phyloP scores from a whole-genome alignment of 2,329 filamentous ascomycete species.

The Xylogone sp. region DNA sequence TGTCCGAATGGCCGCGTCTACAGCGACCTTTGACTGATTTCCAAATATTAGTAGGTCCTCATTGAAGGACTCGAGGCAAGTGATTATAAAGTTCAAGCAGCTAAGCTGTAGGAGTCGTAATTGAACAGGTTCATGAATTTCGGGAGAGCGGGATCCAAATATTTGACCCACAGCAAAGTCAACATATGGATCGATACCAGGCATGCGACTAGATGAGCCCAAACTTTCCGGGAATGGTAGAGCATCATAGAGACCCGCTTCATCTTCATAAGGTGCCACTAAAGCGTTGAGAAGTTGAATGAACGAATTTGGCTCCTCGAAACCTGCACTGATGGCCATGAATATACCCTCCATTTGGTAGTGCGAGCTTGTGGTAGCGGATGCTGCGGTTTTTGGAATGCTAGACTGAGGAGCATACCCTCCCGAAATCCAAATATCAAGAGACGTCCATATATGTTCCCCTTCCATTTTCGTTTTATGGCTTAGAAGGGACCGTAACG shows the following conservation, averaged over 20 bases:
- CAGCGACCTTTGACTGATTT: conserved; percentile 69
- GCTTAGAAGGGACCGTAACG: conserved; percentile 70
- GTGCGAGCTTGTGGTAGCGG: conserved; percentile 14
- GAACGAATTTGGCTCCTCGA: conserved; percentile 84
- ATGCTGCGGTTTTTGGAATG: conserved; percentile 32
- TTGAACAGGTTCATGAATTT: conserved; percentile 64
- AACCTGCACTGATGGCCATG: conserved; percentile 69
- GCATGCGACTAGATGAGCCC: conserved; percentile 70
- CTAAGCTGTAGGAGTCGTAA: conserved; percentile 70
- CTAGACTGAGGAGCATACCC: conserved; percentile 43
- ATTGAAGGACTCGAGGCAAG: conserved; percentile 83
- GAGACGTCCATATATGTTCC: conserved; percentile 70
- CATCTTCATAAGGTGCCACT: conserved; percentile 59
- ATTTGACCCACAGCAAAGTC: conserved; percentile 85
- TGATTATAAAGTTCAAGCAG: conserved; percentile 79
- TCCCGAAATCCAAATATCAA: conserved; percentile 78
- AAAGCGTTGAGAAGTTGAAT: conserved; percentile 73
- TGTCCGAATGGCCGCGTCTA: conserved; percentile 71
- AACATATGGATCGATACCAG: conserved; percentile 88
- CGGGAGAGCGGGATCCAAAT: conserved; percentile 55
- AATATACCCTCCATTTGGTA: conserved; percentile 63
- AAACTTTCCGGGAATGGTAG: conserved; percentile 86
- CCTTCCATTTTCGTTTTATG: conserved; percentile 67
- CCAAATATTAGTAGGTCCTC: conserved; percentile 86
- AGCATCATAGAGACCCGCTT: conserved; percentile 63